Percentiles rank a stretch among this genome's conserved stretches.
Evolutionary conservation across 2,329 filamentous ascomycete genomes (phyloP).

Genomic region (Nigrospora oryzae): DNA sequence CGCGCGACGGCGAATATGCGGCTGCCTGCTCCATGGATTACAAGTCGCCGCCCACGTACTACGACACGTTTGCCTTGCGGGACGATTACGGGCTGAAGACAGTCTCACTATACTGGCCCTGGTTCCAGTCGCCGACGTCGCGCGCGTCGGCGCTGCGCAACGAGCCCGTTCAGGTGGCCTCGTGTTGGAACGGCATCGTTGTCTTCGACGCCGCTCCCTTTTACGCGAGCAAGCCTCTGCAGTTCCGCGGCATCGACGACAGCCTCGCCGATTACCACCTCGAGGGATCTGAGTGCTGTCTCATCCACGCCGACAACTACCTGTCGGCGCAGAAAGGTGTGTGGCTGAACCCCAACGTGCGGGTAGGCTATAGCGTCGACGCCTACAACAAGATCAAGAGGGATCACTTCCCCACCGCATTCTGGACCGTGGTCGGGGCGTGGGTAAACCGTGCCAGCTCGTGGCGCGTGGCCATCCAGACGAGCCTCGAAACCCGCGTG

Average conservation of each 20-base stretch:
- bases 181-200: constrained; percentile 61
- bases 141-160: constrained; percentile 37
- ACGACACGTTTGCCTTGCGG: constrained; percentile 54
- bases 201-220: constrained; percentile 36
- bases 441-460: constrained; percentile 24
- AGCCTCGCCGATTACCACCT: constrained; percentile 41
- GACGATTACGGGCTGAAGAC: constrained; percentile 44
- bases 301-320: constrained; percentile 50
- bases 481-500: constrained; percentile 24
- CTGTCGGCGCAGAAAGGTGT: constrained; percentile 34
- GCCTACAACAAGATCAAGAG: constrained; percentile 27
- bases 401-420: constrained; percentile 31
- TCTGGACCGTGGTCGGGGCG: constrained; percentile 32
- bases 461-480: constrained; percentile 22
- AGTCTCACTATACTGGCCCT: constrained; percentile 48
- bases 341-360: constrained; percentile 46
- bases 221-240: constrained; percentile 33
- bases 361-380: constrained; percentile 38
- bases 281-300: constrained; percentile 55
- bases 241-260: constrained; percentile 56
- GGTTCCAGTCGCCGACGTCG: constrained; percentile 38
- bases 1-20: constrained; percentile 45
- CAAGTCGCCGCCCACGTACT: constrained; percentile 41
- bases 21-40: constrained; percentile 56
- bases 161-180: constrained; percentile 48